These are phyloP conservation scores for Sclerotinia nivalis DNA, from an alignment of 2,329 filamentous ascomycete species.

Conservation along the genomic window DNA sequence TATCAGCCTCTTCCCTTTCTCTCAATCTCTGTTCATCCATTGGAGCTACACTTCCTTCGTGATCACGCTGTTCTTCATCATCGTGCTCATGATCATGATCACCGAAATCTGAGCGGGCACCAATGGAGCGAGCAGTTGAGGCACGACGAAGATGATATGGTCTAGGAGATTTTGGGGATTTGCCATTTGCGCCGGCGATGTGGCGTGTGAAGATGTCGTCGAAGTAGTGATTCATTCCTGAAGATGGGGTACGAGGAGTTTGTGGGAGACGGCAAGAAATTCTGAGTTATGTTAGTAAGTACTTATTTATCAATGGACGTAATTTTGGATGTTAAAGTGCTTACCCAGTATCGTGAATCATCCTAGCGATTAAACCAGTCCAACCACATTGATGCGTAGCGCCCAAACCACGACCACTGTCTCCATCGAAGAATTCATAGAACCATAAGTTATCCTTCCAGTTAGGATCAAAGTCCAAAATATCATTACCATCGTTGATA, in stretches of 20 bases:
- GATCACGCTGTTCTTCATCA: slow-evolving; percentile 37
- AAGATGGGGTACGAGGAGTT: slow-evolving; percentile 83
- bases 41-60: slow-evolving; percentile 48
- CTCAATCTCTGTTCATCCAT: slow-evolving; percentile 54
- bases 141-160: slow-evolving; percentile 67
- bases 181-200: slow-evolving; percentile 44
- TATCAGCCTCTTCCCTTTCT: slow-evolving; percentile 58
- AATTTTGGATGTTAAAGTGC: slow-evolving; percentile 39
- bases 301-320: background rate
- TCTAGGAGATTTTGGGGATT: slow-evolving; percentile 43
- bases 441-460: slow-evolving; percentile 97
- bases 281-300: slow-evolving; percentile 53
- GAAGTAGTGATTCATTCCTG: slow-evolving; percentile 89
- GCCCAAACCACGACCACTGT: slow-evolving; percentile 83
- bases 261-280: slow-evolving; percentile 89
- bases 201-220: slow-evolving; percentile 78
- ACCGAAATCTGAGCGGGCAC: slow-evolving; percentile 76
- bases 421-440: slow-evolving; percentile 96
- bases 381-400: slow-evolving; percentile 95
- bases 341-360: slow-evolving; percentile 97
- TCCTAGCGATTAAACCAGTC: slow-evolving; percentile 92
- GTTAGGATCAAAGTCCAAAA: slow-evolving; percentile 85
- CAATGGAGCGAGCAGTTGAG: slow-evolving; percentile 81
- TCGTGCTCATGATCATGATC: slow-evolving; percentile 39
- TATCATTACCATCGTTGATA: slow-evolving; percentile 81